Evolutionary conservation across 495 filamentous ascomycete genomes (phyloP), one percentile per base, ranked within the genome.

Genomic region (Aspergillus egyptiacus): DNA sequence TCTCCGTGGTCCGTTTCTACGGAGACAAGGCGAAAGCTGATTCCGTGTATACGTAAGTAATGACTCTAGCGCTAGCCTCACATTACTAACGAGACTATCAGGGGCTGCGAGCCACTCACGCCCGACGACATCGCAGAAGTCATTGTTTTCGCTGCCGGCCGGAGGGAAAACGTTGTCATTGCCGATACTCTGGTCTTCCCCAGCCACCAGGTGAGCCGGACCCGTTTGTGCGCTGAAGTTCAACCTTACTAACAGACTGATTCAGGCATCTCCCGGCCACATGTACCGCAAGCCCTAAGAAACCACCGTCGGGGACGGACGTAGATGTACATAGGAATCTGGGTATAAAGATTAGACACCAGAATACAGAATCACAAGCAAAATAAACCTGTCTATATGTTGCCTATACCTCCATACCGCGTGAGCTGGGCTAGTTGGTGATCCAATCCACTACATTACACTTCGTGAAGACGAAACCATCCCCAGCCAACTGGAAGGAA

Each of bases 81-180:
- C 24, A 6, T 45, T 28, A 25, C 8, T 17, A 55, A 60, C 35
- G 5, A 11, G 13, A 20, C 13, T 6, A 30, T 25, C 48, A 91
- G 86, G 46, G 86, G 85, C 37, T 83, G 79, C 53, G 91, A 96
- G 39, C 93, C 93, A n/a, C 71, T 98, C 51, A 95, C 89, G 2
- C 88, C 89, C 0, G 89, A 94, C 27, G 93, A 98, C 59, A 94
- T 98, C 56, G 93, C 91, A 14, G 93, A 97, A 65, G 79, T 96
- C 20, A 75, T 96, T 22, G 93, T 98, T 20, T 98, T 98, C 58
- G 80, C 85, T 34, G 93, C 87, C 20, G 83, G 86, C 4, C 79
- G 93, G 53, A 77, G 85, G 51, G 91, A 98, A 75, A 97, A 97
- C 64, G 93, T 97, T 14, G 90, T 98, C 6, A 66, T 98, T 55